phyloP scores from a whole-genome alignment of 352 stramenopile species.

The Phytophthora pistaciae region DNA sequence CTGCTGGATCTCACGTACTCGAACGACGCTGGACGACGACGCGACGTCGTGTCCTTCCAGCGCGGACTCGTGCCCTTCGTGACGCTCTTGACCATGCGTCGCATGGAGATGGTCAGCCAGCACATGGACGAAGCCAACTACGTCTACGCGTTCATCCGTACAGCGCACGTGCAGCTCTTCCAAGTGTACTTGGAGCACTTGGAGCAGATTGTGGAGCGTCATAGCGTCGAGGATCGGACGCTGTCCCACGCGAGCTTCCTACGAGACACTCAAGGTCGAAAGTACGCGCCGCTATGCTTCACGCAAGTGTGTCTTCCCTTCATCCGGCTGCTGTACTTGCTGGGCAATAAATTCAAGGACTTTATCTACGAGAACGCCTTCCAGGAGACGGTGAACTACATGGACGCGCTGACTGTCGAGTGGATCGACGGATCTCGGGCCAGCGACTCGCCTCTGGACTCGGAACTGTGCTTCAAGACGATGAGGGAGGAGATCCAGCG shows the following conservation, averaged over 20 bases:
- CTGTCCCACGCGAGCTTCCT: constrained; percentile 40
- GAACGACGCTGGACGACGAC: constrained; percentile 37
- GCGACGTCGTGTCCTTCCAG: constrained; percentile 47
- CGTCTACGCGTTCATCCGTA: constrained; percentile 41
- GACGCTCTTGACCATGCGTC: constrained; percentile 38
- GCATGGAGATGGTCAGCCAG: constrained; percentile 46
- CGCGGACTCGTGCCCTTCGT: constrained; percentile 46
- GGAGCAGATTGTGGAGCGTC: constrained; percentile 39
- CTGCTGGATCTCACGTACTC: constrained; percentile 39
- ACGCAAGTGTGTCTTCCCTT: constrained; percentile 48
- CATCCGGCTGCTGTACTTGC: constrained; percentile 45
- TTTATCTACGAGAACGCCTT: constrained; percentile 51
- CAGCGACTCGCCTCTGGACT: constrained; percentile 24
- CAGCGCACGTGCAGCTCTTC: constrained; percentile 38
- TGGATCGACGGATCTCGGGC: constrained; percentile 28
- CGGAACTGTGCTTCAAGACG: constrained; percentile 39
- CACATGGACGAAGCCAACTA: constrained; percentile 53
- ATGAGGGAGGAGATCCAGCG: constrained; percentile 38
- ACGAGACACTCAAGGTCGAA: constrained; percentile 23
- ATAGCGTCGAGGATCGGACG: constrained; percentile 36
- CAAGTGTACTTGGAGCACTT: constrained; percentile 37
- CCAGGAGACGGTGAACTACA: constrained; percentile 30
- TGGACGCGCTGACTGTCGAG: constrained; percentile 33
- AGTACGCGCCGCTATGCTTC: constrained; percentile 49
- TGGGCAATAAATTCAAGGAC: constrained; percentile 60